Percentiles rank a stretch among this genome's conserved stretches.
phyloP scores from a whole-genome alignment of 116 monocot genomes.

The Cymodocea nodosa region DNA sequence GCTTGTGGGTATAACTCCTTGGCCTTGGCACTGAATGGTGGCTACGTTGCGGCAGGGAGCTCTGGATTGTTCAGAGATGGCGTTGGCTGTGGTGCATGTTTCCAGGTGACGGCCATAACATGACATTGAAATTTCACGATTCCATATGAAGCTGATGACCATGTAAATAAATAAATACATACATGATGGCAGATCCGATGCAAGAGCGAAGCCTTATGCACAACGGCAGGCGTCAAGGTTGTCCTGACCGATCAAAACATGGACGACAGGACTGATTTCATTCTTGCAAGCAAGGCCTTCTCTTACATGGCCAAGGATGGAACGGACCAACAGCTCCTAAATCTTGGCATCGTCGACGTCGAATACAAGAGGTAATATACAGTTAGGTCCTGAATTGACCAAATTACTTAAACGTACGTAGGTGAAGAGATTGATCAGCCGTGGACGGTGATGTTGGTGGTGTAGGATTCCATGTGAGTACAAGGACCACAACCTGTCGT shows the following conservation, averaged over 20 bases:
- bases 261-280: slow-evolving; percentile 33
- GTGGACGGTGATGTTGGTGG: no score
- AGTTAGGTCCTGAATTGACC: no score
- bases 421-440: not conserved
- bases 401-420: no score
- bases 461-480: slow-evolving; percentile 46
- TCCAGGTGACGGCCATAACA: slow-evolving; percentile 23
- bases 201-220: slow-evolving; percentile 27
- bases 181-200: slow-evolving; percentile 26
- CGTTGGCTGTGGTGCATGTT: slow-evolving; percentile 53
- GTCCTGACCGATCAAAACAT: slow-evolving; percentile 25
- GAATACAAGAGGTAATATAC: slow-evolving; percentile 43
- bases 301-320: slow-evolving; percentile 23
- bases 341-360: slow-evolving; percentile 20
- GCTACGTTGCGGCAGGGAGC: slow-evolving; percentile 29
- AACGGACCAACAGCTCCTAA: slow-evolving; percentile 7
- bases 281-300: slow-evolving; percentile 26
- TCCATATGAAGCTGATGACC: not conserved
- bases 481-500: slow-evolving; percentile 20
- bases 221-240: slow-evolving; percentile 21
- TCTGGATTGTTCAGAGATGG: slow-evolving; percentile 34
- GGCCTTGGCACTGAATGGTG: slow-evolving; percentile 30
- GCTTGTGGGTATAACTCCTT: slow-evolving; percentile 55
- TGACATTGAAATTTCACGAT: not conserved
- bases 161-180: no score